These are phyloP conservation scores for Boeremia lycopersici DNA, from an alignment of 2,329 filamentous ascomycete species.

Conservation along the genomic window DNA sequence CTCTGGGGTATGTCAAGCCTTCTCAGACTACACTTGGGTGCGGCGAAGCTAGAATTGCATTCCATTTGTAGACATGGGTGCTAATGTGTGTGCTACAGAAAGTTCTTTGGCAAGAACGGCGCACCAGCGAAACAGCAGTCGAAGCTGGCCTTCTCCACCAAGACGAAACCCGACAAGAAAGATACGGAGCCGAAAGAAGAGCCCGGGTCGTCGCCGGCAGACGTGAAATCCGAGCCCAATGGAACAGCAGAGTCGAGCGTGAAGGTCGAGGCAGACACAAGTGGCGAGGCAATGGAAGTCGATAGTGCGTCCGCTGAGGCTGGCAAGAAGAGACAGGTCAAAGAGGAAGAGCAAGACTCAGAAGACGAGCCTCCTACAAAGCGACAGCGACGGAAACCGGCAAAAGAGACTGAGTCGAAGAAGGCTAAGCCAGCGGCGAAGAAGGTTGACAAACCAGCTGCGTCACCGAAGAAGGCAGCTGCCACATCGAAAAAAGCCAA, in stretches of 20 bases:
- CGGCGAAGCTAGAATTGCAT: conserved; percentile 34
- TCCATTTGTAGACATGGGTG: not conserved
- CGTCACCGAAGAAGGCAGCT: conserved; percentile 20
- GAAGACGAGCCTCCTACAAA: conserved; percentile 48
- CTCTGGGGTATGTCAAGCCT: conserved; percentile 83
- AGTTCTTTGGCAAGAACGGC: conserved; percentile 79
- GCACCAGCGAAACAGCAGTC: conserved; percentile 73
- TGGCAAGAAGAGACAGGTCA: conserved; percentile 34
- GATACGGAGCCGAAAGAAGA: conserved; percentile 27
- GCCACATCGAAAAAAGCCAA: conserved; percentile 20
- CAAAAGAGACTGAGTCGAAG: conserved; percentile 22
- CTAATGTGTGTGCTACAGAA: conserved; percentile 59
- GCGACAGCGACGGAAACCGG: conserved; percentile 42
- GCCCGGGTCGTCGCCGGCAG: conserved; percentile 25
- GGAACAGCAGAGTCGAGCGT: conserved; percentile 21
- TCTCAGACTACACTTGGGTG: conserved; percentile 78
- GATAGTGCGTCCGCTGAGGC: conserved; percentile 24
- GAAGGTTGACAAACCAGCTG: conserved; percentile 23
- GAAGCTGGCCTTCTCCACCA: conserved; percentile 75
- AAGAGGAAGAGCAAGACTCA: conserved; percentile 40
- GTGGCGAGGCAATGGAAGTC: conserved; percentile 33
- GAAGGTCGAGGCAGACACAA: conserved; percentile 27
- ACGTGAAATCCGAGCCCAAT: conserved; percentile 24
- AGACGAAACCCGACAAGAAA: conserved; percentile 50
- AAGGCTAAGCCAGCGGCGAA: conserved; percentile 14